Conservation (phyloP, 2,329 filamentous ascomycete genomes). For the Curvularia sp. region DNA sequence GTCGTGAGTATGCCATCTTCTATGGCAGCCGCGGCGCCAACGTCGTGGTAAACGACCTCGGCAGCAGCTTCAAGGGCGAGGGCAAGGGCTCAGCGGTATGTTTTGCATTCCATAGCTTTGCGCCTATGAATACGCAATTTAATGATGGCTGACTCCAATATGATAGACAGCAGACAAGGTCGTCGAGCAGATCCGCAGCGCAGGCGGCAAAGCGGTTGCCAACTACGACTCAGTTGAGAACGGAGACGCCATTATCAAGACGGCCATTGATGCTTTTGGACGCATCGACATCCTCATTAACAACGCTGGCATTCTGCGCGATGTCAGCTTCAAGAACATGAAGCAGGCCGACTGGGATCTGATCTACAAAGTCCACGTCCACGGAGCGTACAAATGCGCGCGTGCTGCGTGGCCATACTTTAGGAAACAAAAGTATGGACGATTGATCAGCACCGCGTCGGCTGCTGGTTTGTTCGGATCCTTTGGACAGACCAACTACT, state of each 20-base stretch:
- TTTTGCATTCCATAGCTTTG: background rate
- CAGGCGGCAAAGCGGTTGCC: slow-evolving; percentile 93
- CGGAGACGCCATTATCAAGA: slow-evolving; percentile 93
- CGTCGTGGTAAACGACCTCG: slow-evolving; percentile 96
- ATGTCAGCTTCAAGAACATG: slow-evolving; percentile 99
- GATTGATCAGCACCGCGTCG: slow-evolving; percentile 96
- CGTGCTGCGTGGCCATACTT: slow-evolving; percentile 97
- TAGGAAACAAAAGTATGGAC: slow-evolving; percentile 97
- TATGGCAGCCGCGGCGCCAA: slow-evolving; percentile 91
- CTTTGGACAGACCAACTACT: slow-evolving; percentile 97
- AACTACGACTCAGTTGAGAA: slow-evolving; percentile 97
- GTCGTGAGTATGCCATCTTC: slow-evolving; percentile 84
- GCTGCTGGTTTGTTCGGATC: slow-evolving; percentile 93
- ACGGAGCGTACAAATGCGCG: slow-evolving; percentile 93
- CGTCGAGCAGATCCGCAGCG: slow-evolving; percentile 81
- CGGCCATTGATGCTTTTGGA: slow-evolving; percentile 79
- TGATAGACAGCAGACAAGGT: slow-evolving; percentile 79
- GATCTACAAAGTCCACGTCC: slow-evolving; percentile 90
- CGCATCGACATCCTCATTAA: slow-evolving; percentile 96
- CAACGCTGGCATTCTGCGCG: slow-evolving; percentile 94
- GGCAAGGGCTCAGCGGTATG: slow-evolving; percentile 83
- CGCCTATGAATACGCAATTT: background rate
- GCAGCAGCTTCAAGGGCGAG: slow-evolving; percentile 91
- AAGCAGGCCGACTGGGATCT: slow-evolving; percentile 97
- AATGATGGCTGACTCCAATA: slow-evolving; percentile 16